These are phyloP conservation scores for Debaryomyces hansenii DNA, from an alignment of 805 yeast species.

Conservation along the genomic window DNA sequence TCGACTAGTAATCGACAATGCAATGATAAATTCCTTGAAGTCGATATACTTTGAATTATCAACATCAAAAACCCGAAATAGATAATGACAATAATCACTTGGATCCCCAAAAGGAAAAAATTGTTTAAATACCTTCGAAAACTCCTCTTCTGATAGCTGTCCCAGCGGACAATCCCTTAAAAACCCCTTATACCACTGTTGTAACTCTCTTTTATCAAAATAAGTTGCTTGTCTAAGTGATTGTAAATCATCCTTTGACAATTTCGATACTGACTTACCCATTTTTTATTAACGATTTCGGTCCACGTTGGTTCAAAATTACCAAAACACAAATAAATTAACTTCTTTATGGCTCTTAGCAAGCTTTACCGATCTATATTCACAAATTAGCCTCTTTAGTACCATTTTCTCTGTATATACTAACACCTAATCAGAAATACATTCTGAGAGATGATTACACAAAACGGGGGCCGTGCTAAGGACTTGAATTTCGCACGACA, in stretches of 20 bases:
- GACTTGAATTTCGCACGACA: too few species aligned
- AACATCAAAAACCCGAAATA: conserved; percentile 85
- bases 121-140: conserved; percentile 89
- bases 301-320: not conserved
- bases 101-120: conserved; percentile 99
- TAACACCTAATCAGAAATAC: too few species aligned
- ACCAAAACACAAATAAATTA: too few species aligned
- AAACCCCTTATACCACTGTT: conserved; percentile 98
- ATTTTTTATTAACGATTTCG: conserved; percentile 35
- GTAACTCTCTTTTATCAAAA: conserved; percentile 90
- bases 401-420: too few species aligned
- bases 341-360: too few species aligned
- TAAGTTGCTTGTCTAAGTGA: conserved; percentile 82
- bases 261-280: conserved; percentile 95
- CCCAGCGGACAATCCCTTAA: conserved; percentile 92
- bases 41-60: conserved; percentile 81
- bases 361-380: too few species aligned
- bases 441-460: too few species aligned
- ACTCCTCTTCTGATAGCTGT: conserved; percentile 80
- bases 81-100: conserved; percentile 80
- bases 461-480: too few species aligned
- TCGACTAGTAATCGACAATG: conserved; percentile 81
- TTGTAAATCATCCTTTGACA: conserved; percentile 86
- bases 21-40: conserved; percentile 89
- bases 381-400: too few species aligned